Conservation (phyloP, 1,284 basidiomycete species). For the Tylopilus orsonianus region DNA sequence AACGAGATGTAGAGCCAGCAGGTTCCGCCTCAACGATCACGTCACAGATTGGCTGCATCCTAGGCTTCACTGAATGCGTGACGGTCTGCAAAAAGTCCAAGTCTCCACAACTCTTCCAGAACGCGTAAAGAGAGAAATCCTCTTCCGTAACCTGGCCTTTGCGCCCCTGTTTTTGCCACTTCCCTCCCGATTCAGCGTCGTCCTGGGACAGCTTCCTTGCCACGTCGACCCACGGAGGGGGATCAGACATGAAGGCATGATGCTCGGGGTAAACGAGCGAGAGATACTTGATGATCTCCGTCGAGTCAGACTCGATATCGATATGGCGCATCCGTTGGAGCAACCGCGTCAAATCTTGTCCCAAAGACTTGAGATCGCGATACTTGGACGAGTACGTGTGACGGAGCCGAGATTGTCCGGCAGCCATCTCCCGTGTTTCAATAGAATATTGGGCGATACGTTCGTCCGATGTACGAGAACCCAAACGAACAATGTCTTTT, state of each 20-base stretch:
- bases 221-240: slow-evolving; percentile 44
- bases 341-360: slow-evolving; percentile 44
- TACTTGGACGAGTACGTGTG: slow-evolving; percentile 35
- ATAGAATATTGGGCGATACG: slow-evolving; percentile 56
- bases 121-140: slow-evolving; percentile 44
- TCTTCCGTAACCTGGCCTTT: slow-evolving; percentile 19
- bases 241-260: slow-evolving; percentile 36
- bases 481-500: slow-evolving; percentile 60
- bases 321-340: slow-evolving; percentile 43
- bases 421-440: slow-evolving; percentile 50
- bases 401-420: slow-evolving; percentile 43
- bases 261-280: slow-evolving; percentile 43
- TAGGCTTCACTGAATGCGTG: background rate
- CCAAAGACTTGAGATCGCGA: slow-evolving; percentile 43
- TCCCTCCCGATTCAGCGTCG: slow-evolving; percentile 19
- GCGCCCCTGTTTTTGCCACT: slow-evolving; percentile 23
- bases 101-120: slow-evolving; percentile 46
- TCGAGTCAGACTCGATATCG: slow-evolving; percentile 37
- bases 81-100: slow-evolving; percentile 38
- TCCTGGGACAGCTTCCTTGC: slow-evolving; percentile 25
- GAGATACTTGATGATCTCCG: slow-evolving; percentile 42
- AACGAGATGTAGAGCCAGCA: slow-evolving; percentile 2
- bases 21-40: background rate
- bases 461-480: slow-evolving; percentile 59
- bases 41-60: background rate